Evolutionary conservation across 768 basidiomycete genomes (phyloP), one percentile per base, ranked within the genome.

Genomic region (Lyophyllum decastes): DNA sequence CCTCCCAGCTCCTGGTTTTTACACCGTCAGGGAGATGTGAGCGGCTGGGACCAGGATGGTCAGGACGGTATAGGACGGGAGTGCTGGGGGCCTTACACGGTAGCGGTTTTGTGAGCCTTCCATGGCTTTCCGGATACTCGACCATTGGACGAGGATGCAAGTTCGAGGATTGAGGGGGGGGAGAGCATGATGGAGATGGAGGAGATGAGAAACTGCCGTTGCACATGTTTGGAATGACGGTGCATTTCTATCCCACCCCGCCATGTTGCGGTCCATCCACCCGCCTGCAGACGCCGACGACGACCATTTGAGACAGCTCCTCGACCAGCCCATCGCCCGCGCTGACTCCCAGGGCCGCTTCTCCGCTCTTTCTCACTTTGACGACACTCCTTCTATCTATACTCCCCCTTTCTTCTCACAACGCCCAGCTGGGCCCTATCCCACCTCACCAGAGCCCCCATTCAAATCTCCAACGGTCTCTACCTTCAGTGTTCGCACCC

Each of bases 301-400:
- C 63, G 76, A 78, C 71, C 78, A 82, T 64, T 66, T 84, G 60
- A 73, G 78, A 57, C 67, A 64, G 49, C 78, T 87, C 52, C 76
- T 84, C 61, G 84, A 84, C 72, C 80, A 82, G 66, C 81, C 82
- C 58, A 70, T 77, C 19, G 72, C 78, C 58, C 81, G 80, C 60
- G 76, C 81, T n/a, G 77, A 78, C 69, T 57, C 75, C 57, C 73
- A 74, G 69, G 73, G 72, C 68, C 82, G 79, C 49, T 80, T 81
- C 64, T 80, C 83, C 48, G 78, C 86, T 54, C 68, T 81, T 64
- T 80, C 87, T 22, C 80, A 87, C 61, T 79, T 78, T 57, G 78
- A 83, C 43, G 87, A 90, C 71, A 82, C 88, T 53, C 87, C 87
- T 62, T 90, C 88, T 49, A 74, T 88, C 62, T 89, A 90, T 69